Conservation (phyloP, 768 basidiomycete genomes). For the Lactarius quietus region DNA sequence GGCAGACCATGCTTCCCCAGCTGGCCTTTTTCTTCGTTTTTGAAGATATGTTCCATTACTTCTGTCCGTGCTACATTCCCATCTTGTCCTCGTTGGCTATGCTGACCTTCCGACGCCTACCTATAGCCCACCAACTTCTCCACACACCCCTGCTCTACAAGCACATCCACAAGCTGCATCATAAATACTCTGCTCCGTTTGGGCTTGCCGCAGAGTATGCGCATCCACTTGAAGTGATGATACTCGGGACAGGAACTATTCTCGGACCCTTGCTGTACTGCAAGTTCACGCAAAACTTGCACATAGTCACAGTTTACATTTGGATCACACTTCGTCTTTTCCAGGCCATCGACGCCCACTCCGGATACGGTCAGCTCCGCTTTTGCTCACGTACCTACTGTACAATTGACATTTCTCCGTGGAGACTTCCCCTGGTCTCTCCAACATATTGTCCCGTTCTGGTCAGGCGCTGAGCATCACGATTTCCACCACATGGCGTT, state of each 20-base stretch:
- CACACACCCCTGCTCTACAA: conserved; percentile 85
- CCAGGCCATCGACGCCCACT: conserved; percentile 97
- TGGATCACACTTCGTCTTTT: conserved; percentile 94
- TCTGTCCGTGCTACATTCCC: conserved; percentile 44
- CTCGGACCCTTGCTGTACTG: conserved; percentile 85
- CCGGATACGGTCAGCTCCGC: conserved; percentile 73
- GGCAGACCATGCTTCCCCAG: conserved; percentile 68
- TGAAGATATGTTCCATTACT: conserved; percentile 94
- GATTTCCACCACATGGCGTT: conserved; percentile 99
- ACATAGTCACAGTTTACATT: conserved; percentile 89
- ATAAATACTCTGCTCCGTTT: conserved; percentile 96
- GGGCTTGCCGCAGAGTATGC: conserved; percentile 98
- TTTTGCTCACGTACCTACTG: neutral
- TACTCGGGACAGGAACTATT: conserved; percentile 90
- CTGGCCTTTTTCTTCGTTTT: conserved; percentile 89
- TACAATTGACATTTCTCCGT: neutral
- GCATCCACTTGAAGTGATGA: conserved; percentile 94
- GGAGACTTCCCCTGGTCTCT: conserved; percentile 97
- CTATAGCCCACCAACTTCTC: conserved; percentile 78
- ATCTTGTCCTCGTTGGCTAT: neutral
- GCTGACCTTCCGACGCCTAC: conserved; percentile 18
- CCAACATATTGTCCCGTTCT: conserved; percentile 88
- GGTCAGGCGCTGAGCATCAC: conserved; percentile 97
- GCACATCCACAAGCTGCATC: conserved; percentile 95
- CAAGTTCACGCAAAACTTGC: conserved; percentile 69